Evolutionary conservation across 108 stramenopile species (phyloP).

Genomic region (Asterionellopsis glacialis): DNA sequence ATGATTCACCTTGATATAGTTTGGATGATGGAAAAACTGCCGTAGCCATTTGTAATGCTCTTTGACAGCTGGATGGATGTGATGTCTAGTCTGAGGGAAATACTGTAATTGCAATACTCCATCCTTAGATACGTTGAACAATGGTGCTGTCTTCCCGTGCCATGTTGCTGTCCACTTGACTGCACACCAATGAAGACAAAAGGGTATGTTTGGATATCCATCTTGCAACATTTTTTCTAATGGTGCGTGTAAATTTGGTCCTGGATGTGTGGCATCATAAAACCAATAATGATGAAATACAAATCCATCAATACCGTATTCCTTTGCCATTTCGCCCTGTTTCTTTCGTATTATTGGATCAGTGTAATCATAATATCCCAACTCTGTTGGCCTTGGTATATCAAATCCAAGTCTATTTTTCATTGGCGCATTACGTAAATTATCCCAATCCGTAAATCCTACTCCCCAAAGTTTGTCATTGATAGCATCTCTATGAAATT

Average conservation of each 20-base stretch:
- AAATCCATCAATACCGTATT: constrained; percentile 62
- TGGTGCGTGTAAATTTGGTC: constrained; percentile 43
- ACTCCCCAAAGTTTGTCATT: constrained; percentile 61
- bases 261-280: constrained; percentile 39
- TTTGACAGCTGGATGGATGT: constrained; percentile 18
- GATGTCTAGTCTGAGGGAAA: constrained; percentile 18
- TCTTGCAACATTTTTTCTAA: constrained; percentile 52
- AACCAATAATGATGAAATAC: constrained; percentile 74
- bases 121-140: not conserved
- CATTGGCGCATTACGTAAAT: constrained; percentile 28
- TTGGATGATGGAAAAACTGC: constrained; percentile 55
- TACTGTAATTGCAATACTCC: constrained; percentile 42
- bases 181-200: constrained; percentile 57
- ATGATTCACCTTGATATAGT: constrained; percentile 44
- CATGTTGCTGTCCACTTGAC: constrained; percentile 43
- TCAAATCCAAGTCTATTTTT: constrained; percentile 29
- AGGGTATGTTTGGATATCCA: constrained; percentile 56
- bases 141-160: constrained; percentile 31
- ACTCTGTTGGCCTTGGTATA: constrained; percentile 47
- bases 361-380: constrained; percentile 51
- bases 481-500: constrained; percentile 58
- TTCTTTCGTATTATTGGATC: constrained; percentile 20
- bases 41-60: constrained; percentile 57
- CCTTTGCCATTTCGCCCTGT: constrained; percentile 44
- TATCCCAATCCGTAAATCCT: constrained; percentile 63